Evolutionary conservation across 257 asterid genomes (phyloP).

Genomic region (Nicotiana noctiflora): DNA sequence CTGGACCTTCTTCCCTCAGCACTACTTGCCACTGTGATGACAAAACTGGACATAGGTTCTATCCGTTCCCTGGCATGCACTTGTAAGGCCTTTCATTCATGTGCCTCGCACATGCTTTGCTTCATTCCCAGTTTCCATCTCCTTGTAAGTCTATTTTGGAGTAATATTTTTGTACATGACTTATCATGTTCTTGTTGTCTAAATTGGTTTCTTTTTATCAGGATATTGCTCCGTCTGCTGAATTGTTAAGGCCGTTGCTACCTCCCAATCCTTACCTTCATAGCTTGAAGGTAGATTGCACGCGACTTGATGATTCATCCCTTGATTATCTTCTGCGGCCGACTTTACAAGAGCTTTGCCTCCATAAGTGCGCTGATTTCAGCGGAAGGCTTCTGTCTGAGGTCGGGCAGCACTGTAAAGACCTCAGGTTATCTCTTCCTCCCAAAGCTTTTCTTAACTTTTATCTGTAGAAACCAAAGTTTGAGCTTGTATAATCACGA

Average conservation of each 20-base stretch:
- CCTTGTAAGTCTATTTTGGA: conserved; percentile 33
- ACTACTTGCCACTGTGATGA: conserved; percentile 71
- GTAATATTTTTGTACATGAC: not conserved
- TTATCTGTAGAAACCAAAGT: not conserved
- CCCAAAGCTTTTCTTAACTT: not conserved
- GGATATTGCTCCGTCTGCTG: conserved; percentile 73
- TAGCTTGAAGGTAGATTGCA: conserved; percentile 75
- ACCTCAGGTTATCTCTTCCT: conserved; percentile 48
- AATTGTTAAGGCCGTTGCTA: conserved; percentile 59
- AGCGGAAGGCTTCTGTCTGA: conserved; percentile 70
- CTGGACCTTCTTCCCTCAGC: conserved; percentile 70
- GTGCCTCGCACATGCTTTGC: conserved; percentile 54
- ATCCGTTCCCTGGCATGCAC: conserved; percentile 82
- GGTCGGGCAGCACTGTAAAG: conserved; percentile 62
- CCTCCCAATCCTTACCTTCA: conserved; percentile 51
- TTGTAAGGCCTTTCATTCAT: conserved; percentile 59
- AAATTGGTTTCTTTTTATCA: conserved; percentile 5
- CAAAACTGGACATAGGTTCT: conserved; percentile 74
- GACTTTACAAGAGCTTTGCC: conserved; percentile 63
- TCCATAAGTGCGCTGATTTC: conserved; percentile 67
- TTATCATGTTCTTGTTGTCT: not conserved
- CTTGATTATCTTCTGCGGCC: conserved; percentile 51
- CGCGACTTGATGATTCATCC: conserved; percentile 78
- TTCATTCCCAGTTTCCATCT: conserved; percentile 71
- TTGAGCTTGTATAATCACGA: conserved; percentile 9